phyloP scores from a whole-genome alignment of 495 filamentous ascomycete genomes.

The Penicillium taxi region DNA sequence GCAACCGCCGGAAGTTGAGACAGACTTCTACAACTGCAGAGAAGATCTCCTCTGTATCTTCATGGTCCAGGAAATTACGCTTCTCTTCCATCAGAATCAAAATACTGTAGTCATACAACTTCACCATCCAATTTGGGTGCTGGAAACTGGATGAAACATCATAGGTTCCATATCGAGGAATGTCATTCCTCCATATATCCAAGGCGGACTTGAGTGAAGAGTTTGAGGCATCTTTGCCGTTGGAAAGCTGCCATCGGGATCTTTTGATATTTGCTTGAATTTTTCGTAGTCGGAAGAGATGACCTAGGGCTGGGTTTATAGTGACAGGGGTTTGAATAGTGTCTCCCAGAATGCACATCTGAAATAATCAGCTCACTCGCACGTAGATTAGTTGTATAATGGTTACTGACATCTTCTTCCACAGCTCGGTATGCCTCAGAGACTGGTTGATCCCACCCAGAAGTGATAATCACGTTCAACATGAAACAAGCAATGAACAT shows the following conservation, averaged over 20 bases:
- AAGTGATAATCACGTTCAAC: slow-evolving; percentile 28
- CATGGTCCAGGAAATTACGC: slow-evolving; percentile 18
- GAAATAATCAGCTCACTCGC: slow-evolving; percentile 1
- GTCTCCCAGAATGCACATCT: slow-evolving; percentile 24
- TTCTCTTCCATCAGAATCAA: slow-evolving; percentile 27
- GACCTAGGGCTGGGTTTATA: slow-evolving; percentile 19
- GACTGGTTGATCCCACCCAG: slow-evolving; percentile 26
- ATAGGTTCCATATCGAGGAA: slow-evolving; percentile 21
- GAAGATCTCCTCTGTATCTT: slow-evolving; percentile 23
- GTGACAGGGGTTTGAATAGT: slow-evolving; percentile 16
- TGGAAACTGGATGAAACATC: slow-evolving; percentile 19
- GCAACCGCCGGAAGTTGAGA: slow-evolving; percentile 20
- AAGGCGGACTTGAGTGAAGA: slow-evolving; percentile 21
- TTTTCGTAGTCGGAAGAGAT: slow-evolving; percentile 26
- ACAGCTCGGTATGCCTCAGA: slow-evolving; percentile 21
- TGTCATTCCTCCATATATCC: slow-evolving; percentile 26
- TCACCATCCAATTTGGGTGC: slow-evolving; percentile 28
- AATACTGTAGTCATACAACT: slow-evolving; percentile 28
- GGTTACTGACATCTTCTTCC: slow-evolving; percentile 25
- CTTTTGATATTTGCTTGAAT: slow-evolving; percentile 27
- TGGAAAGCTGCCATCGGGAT: slow-evolving; percentile 8
- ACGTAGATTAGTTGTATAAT: background rate
- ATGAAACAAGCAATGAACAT: slow-evolving; percentile 32
- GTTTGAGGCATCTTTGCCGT: slow-evolving; percentile 9
- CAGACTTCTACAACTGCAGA: slow-evolving; percentile 25